Evolutionary conservation across 2,329 filamentous ascomycete genomes (phyloP).

Genomic region (Sclerotinia trifoliorum): DNA sequence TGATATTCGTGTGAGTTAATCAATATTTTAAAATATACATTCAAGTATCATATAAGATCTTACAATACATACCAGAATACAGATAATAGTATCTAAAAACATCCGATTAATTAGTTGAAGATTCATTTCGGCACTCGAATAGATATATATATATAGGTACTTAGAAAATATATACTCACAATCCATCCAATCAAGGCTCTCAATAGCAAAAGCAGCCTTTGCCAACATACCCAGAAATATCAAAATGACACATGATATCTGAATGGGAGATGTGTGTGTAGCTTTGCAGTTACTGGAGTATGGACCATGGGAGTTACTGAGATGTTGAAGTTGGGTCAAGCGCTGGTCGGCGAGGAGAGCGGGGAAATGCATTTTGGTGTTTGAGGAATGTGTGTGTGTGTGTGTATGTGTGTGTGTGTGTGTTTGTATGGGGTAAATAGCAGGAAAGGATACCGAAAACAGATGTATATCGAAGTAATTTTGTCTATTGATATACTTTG

Average conservation of each 20-base stretch:
- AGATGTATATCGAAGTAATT: neutral
- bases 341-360: slow-evolving; percentile 7
- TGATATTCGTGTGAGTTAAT: neutral
- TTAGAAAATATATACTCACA: neutral
- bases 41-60: neutral
- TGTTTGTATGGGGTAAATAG: neutral
- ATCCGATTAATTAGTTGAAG: neutral
- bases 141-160: neutral
- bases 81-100: neutral
- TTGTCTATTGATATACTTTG: neutral
- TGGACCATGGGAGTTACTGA: neutral
- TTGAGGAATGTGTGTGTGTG: neutral
- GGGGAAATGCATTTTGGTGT: slow-evolving; percentile 12
- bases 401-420: neutral
- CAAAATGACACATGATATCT: neutral
- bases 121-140: too few relatives aligned
- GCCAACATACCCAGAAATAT: neutral
- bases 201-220: neutral
- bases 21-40: neutral
- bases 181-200: slow-evolving; percentile 11
- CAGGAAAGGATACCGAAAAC: neutral
- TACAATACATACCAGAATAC: neutral
- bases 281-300: neutral
- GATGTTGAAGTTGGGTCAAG: neutral
- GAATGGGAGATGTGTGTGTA: neutral